Percentiles rank a stretch among this genome's conserved stretches.
Evolutionary conservation across 257 asterid genomes (phyloP).

Genomic region (Schizonepeta tenuifolia): DNA sequence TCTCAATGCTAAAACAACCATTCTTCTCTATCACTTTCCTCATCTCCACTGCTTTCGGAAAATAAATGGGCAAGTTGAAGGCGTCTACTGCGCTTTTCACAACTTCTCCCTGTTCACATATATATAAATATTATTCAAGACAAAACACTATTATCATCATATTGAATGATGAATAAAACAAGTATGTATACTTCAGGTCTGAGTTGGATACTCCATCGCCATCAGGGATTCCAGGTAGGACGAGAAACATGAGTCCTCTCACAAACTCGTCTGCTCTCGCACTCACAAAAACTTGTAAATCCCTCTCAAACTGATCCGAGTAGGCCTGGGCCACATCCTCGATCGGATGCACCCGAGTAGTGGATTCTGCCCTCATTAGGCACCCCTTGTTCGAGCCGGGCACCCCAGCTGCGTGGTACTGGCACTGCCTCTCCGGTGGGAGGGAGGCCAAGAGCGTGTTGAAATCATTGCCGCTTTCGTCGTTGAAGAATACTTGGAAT

Average conservation of each 20-base stretch:
- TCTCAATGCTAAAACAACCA: constrained; percentile 30
- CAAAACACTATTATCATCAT: too few species aligned
- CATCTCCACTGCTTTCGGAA: constrained; percentile 21
- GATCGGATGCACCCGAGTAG: constrained; percentile 22
- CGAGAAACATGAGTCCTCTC: constrained; percentile 38
- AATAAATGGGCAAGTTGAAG: too few species aligned
- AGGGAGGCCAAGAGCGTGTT: constrained; percentile 27
- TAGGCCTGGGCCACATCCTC: constrained; percentile 31
- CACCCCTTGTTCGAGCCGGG: constrained; percentile 38
- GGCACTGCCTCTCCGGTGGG: constrained; percentile 14
- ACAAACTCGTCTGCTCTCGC: constrained; percentile 48
- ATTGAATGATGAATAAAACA: too few species aligned
- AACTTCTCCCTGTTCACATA: too few species aligned
- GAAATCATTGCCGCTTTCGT: neutral
- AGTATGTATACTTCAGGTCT: too few species aligned
- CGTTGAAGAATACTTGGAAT: constrained; percentile 19
- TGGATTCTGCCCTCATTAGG: constrained; percentile 34
- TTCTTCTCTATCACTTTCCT: constrained; percentile 30
- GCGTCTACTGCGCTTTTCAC: too few species aligned
- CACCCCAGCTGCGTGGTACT: constrained; percentile 39
- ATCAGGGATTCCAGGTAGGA: constrained; percentile 26
- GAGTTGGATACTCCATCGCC: too few species aligned
- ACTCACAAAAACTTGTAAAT: constrained; percentile 32
- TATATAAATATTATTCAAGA: too few species aligned
- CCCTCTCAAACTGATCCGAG: constrained; percentile 38